Conservation (phyloP, 352 stramenopile species). For the Lagenidium giganteum region DNA sequence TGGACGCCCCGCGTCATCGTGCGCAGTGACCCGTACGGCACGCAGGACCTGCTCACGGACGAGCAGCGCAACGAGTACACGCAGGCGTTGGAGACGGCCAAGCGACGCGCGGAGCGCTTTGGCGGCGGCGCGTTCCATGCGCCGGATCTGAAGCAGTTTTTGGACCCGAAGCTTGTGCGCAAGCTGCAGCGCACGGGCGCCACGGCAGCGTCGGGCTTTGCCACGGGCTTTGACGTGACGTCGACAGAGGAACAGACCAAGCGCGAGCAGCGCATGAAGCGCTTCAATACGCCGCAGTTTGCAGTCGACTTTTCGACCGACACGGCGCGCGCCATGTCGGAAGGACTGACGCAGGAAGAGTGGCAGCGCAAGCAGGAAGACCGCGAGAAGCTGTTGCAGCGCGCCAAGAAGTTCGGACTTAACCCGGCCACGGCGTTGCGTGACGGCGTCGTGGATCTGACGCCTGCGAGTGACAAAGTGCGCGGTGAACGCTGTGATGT, state of each 20-base stretch:
- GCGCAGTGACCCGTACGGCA: conserved; percentile 47
- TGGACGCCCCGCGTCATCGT: conserved; percentile 51
- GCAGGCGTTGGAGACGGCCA: conserved; percentile 29
- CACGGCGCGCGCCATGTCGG: conserved; percentile 41
- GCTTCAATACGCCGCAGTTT: conserved; percentile 76
- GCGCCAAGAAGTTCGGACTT: conserved; percentile 71
- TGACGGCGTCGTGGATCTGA: conserved; percentile 19
- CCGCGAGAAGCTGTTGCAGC: conserved; percentile 54
- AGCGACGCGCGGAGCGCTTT: conserved; percentile 62
- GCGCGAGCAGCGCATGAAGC: conserved; percentile 70
- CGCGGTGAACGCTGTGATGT: conserved; percentile 56
- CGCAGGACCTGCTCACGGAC: conserved; percentile 47
- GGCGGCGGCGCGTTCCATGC: conserved; percentile 49
- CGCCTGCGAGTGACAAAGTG: conserved; percentile 50
- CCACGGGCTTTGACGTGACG: conserved; percentile 69
- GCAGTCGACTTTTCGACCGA: conserved; percentile 64
- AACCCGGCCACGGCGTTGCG: conserved; percentile 30
- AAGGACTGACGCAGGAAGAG: conserved; percentile 72
- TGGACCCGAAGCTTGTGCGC: conserved; percentile 73
- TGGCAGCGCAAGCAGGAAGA: conserved; percentile 54
- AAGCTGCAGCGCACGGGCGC: conserved; percentile 69
- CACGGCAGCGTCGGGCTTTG: conserved; percentile 48
- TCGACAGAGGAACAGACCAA: conserved; percentile 59
- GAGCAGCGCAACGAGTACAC: conserved; percentile 50
- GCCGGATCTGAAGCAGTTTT: conserved; percentile 68